A percentile compares a stretch with the other conserved stretches of the same genome.
Evolutionary conservation across 352 stramenopile genomes (phyloP).

Genomic region (Elongisporangium senticosum): DNA sequence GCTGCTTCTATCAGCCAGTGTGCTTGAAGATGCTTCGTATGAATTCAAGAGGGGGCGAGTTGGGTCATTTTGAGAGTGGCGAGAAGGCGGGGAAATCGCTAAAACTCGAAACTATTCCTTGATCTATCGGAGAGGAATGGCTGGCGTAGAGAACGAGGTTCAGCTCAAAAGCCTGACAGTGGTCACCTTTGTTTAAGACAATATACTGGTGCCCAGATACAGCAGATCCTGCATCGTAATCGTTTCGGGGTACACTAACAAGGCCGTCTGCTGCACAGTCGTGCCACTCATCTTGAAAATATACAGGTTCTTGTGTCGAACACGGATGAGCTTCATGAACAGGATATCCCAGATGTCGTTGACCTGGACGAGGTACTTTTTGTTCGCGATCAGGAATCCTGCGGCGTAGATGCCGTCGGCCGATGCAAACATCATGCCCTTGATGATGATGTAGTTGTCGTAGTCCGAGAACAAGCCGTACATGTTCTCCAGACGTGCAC

Average conservation of each 20-base stretch:
- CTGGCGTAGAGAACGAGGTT: too few species aligned
- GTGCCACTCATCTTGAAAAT: conserved; percentile 1
- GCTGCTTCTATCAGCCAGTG: too few species aligned
- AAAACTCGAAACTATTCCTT: too few species aligned
- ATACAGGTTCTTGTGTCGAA: conserved; percentile 3
- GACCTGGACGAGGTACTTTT: conserved; percentile 10
- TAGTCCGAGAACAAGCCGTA: conserved; percentile 2
- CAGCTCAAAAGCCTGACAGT: too few species aligned
- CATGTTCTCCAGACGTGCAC: conserved; percentile 8
- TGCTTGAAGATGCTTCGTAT: too few species aligned
- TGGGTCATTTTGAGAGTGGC: too few species aligned
- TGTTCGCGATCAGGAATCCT: conserved; percentile 11
- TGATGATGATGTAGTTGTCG: conserved; percentile 13
- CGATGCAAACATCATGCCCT: conserved; percentile 17
- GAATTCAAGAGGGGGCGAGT: too few species aligned
- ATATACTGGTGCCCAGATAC: too few species aligned
- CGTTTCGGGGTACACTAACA: conserved; percentile 1
- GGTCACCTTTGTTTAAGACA: too few species aligned
- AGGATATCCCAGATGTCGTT: conserved; percentile 7
- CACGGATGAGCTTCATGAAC: conserved; percentile 9
- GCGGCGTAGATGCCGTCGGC: conserved; percentile 13
- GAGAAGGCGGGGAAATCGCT: too few species aligned
- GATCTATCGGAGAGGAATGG: too few species aligned
- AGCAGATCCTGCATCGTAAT: neutral
- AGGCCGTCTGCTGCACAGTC: conserved; percentile 1